Percentiles rank a stretch among this genome's conserved stretches.
phyloP scores from a whole-genome alignment of 129 eudicot genomes.

The Saussurea involucrata region DNA sequence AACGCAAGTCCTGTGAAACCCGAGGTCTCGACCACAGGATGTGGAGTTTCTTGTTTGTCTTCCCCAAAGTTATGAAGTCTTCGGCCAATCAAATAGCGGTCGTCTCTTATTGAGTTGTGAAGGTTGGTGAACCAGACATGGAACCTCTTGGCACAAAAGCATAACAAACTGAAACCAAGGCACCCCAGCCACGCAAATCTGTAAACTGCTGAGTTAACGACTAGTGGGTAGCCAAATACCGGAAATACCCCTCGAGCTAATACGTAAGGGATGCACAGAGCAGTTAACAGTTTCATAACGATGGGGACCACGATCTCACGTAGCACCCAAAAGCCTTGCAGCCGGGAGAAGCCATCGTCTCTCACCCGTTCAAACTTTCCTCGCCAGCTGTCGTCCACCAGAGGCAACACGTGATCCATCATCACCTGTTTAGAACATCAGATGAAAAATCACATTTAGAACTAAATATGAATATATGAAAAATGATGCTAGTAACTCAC shows the following conservation, averaged over 20 bases:
- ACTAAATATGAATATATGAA: conserved; percentile 1
- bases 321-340: conserved; percentile 89
- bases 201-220: conserved; percentile 84
- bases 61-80: conserved; percentile 89
- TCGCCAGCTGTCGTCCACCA: conserved; percentile 87
- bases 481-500: conserved; percentile 54
- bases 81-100: conserved; percentile 82
- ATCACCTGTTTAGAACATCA: conserved; percentile 50
- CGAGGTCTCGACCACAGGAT: background rate
- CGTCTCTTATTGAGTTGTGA: conserved; percentile 87
- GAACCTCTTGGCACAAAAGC: conserved; percentile 81
- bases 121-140: conserved; percentile 94
- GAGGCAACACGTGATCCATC: conserved; percentile 86
- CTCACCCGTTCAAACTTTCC: conserved; percentile 81
- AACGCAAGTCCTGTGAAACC: background rate
- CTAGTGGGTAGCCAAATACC: conserved; percentile 73
- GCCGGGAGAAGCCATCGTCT: conserved; percentile 86
- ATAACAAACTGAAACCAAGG: conserved; percentile 56
- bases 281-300: conserved; percentile 79
- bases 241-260: conserved; percentile 81
- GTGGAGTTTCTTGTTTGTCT: conserved; percentile 6
- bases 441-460: background rate
- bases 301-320: conserved; percentile 85
- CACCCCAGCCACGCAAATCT: conserved; percentile 96
- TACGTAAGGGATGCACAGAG: conserved; percentile 90